These are phyloP conservation scores for Alternaria incomplexa DNA, from an alignment of 2,329 filamentous ascomycete genomes.

Conservation along the genomic window DNA sequence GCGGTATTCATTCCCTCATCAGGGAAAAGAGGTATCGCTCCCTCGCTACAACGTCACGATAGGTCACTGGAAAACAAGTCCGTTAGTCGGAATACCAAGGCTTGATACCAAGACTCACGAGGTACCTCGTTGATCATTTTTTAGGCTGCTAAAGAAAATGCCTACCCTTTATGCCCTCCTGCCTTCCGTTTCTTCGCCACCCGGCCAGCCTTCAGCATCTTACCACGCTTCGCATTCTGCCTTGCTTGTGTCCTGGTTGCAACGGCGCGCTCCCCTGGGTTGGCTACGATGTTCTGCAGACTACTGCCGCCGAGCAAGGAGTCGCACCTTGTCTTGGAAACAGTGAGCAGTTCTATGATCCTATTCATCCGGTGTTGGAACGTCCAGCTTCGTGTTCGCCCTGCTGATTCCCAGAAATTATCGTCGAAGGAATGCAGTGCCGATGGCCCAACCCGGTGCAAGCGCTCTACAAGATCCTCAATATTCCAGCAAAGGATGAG, in stretches of 20 bases:
- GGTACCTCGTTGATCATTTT: neutral
- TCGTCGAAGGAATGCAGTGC: neutral
- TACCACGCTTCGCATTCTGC: neutral
- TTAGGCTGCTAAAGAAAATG: neutral
- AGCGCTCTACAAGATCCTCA: neutral
- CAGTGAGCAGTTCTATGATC: slow-evolving; percentile 1
- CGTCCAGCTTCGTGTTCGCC: neutral
- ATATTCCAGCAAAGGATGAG: slow-evolving; percentile 4
- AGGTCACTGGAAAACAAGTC: neutral
- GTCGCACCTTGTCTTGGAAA: slow-evolving; percentile 6
- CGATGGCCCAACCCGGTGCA: neutral
- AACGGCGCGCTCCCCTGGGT: neutral
- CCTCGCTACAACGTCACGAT: neutral
- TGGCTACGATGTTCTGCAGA: slow-evolving; percentile 1
- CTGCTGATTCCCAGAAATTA: neutral
- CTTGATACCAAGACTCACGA: neutral
- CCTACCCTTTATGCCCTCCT: neutral
- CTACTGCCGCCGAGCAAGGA: neutral
- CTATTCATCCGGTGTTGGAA: neutral
- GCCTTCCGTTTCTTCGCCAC: neutral
- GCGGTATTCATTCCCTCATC: neutral
- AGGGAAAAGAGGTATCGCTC: neutral
- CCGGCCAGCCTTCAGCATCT: neutral
- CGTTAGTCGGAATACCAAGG: neutral
- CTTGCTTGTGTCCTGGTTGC: neutral